phyloP scores from a whole-genome alignment of 2,329 filamentous ascomycete species.

The Arthrobotrys musiformis region DNA sequence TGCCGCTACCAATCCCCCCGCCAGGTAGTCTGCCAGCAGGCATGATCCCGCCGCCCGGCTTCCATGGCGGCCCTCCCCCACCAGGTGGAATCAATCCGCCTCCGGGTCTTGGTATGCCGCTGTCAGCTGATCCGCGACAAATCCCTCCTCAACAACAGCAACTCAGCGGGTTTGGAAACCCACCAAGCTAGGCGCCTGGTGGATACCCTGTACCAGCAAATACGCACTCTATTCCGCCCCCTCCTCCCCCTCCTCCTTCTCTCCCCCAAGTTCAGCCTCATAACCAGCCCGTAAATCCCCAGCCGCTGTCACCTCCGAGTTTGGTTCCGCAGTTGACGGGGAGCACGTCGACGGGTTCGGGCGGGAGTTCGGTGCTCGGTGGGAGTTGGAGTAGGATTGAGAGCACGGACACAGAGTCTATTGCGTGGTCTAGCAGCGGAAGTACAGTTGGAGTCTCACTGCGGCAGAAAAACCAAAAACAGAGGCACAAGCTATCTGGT shows the following conservation, averaged over 20 bases:
- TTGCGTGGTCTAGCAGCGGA: background rate
- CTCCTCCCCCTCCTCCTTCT: background rate
- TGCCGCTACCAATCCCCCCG: slow-evolving; percentile 44
- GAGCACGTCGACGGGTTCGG: background rate
- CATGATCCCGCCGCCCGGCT: slow-evolving; percentile 45
- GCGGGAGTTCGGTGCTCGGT: background rate
- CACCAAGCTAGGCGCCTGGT: slow-evolving; percentile 44
- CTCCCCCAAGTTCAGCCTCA: background rate
- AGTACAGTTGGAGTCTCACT: too few species aligned
- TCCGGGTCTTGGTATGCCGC: slow-evolving; percentile 46
- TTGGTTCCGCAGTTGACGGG: background rate
- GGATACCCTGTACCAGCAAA: background rate
- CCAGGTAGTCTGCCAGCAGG: slow-evolving; percentile 39
- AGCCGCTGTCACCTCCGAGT: background rate
- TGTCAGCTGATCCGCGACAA: slow-evolving; percentile 13
- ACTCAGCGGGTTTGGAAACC: slow-evolving; percentile 51
- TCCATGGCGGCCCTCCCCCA: slow-evolving; percentile 28
- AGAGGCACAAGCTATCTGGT: background rate
- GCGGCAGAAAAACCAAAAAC: background rate
- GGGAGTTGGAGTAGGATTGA: too few species aligned
- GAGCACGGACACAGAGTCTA: background rate
- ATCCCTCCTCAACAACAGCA: slow-evolving; percentile 39
- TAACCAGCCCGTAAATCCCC: background rate
- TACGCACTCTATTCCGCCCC: background rate
- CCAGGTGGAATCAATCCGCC: slow-evolving; percentile 40